These are phyloP conservation scores for Trichosphaerium sp. DNA, from an alignment of 78 protist genomes.

Conservation along the genomic window DNA sequence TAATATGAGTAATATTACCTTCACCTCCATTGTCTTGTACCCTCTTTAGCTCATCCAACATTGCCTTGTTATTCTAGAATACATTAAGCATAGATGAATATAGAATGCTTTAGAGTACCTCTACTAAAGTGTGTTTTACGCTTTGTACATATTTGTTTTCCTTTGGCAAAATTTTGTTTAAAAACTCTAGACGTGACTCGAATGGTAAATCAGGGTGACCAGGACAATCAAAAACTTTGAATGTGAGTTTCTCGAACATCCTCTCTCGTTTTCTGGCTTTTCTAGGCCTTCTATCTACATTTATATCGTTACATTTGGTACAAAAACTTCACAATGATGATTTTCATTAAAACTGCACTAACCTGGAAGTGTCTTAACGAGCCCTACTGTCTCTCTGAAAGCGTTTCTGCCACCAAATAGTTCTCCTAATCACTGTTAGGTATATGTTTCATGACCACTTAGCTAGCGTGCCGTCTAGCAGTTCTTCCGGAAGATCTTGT, in stretches of 20 bases:
- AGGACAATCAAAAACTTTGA: no score
- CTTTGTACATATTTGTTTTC: no score
- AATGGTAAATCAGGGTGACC: not conserved
- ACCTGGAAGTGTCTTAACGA: not conserved
- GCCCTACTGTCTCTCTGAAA: not conserved
- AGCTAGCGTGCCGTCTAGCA: slow-evolving; percentile 33
- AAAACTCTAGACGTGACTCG: slow-evolving; percentile 18
- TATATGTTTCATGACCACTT: not conserved
- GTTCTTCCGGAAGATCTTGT: not conserved
- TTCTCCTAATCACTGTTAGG: not conserved
- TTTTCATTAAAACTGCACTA: not conserved
- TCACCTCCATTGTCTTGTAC: not conserved
- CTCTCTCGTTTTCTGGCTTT: no score
- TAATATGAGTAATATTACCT: not conserved
- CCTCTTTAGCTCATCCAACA: not conserved
- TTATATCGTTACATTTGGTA: no score
- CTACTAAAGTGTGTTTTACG: not conserved
- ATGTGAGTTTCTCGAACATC: no score
- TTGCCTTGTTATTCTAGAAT: not conserved
- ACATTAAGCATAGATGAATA: not conserved
- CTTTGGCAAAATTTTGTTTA: no score
- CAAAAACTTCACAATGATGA: not conserved
- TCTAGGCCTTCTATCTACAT: no score
- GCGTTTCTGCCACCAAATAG: not conserved
- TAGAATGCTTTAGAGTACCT: not conserved